Conservation (phyloP, 495 filamentous ascomycete genomes). For the Corynascus novoguineensis region DNA sequence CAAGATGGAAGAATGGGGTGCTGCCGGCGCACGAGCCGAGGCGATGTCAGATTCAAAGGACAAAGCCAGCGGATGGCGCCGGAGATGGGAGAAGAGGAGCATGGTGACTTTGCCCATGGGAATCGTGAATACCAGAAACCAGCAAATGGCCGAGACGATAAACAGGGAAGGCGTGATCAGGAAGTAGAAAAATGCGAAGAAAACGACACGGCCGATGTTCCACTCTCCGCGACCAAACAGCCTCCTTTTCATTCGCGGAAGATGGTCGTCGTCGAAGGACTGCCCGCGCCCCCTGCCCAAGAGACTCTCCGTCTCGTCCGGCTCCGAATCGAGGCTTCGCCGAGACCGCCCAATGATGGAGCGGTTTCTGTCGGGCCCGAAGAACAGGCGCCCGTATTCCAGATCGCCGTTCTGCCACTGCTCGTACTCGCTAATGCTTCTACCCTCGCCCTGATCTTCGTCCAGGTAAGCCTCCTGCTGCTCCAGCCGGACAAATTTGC, state of each 20-base stretch:
- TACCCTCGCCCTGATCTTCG: slow-evolving; percentile 97
- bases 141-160: slow-evolving; percentile 80
- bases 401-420: slow-evolving; percentile 98
- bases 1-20: slow-evolving; percentile 76
- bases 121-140: slow-evolving; percentile 95
- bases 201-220: slow-evolving; percentile 89
- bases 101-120: slow-evolving; percentile 96
- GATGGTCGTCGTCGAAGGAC: slow-evolving; percentile 43
- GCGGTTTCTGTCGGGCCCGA: slow-evolving; percentile 73
- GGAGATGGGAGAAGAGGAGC: slow-evolving; percentile 84
- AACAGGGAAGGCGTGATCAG: slow-evolving; percentile 85
- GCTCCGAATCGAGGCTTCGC: slow-evolving; percentile 76
- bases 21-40: slow-evolving; percentile 61
- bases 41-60: slow-evolving; percentile 85
- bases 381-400: slow-evolving; percentile 92
- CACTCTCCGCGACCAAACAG: slow-evolving; percentile 94
- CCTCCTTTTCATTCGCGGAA: slow-evolving; percentile 67
- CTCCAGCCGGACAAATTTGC: slow-evolving; percentile 87
- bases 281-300: slow-evolving; percentile 56
- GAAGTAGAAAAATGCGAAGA: slow-evolving; percentile 96
- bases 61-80: slow-evolving; percentile 84
- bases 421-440: slow-evolving; percentile 98
- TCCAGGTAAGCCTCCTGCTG: slow-evolving; percentile 92
- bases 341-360: slow-evolving; percentile 86
- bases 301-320: slow-evolving; percentile 82